phyloP scores from a whole-genome alignment of 1,284 basidiomycete genomes.

The Melampsora americana region DNA sequence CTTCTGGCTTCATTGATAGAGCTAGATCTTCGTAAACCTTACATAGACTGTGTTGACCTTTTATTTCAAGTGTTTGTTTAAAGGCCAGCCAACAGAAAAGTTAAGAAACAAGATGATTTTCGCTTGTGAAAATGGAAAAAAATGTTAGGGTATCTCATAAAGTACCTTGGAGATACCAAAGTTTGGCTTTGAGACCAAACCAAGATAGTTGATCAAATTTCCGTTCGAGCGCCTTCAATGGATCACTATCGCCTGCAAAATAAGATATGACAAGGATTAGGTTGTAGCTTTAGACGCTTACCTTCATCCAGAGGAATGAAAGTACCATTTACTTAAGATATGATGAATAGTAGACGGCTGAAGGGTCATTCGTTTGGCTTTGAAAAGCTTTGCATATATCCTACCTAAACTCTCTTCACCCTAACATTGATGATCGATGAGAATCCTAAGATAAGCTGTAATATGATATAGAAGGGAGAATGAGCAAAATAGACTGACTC shows the following conservation, averaged over 20 bases:
- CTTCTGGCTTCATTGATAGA: slow-evolving; percentile 7
- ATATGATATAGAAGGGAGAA: background rate
- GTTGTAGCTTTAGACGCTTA: background rate
- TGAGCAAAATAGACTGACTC: slow-evolving; percentile 13
- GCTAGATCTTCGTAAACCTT: slow-evolving; percentile 44
- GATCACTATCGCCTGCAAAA: background rate
- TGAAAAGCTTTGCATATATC: background rate
- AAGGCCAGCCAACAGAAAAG: background rate
- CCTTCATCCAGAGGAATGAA: background rate
- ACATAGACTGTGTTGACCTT: slow-evolving; percentile 35
- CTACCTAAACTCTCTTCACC: background rate
- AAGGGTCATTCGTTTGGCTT: background rate
- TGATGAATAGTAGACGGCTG: background rate
- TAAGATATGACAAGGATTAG: background rate
- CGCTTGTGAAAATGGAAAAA: background rate
- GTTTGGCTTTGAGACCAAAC: slow-evolving; percentile 42
- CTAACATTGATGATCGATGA: background rate
- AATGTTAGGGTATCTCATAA: background rate
- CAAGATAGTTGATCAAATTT: slow-evolving; percentile 38
- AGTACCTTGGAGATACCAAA: slow-evolving; percentile 41
- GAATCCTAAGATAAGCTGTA: background rate
- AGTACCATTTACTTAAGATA: background rate
- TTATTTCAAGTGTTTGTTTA: background rate
- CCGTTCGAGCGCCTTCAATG: background rate
- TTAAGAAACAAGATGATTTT: background rate